A percentile compares a stretch with the other conserved stretches of the same genome.
Evolutionary conservation across 306 rosid genomes (phyloP).

Genomic region (peach (Prunus persica)): Prunus_persica_NCBIv2 NC_034011.1:25730001-25730500

Average conservation of each 20-base stretch:
- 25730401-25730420: slow-evolving; percentile 61
- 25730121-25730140: slow-evolving; percentile 65
- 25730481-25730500: slow-evolving; percentile 30
- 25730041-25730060: slow-evolving; percentile 61
- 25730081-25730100: slow-evolving; percentile 82
- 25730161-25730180: slow-evolving; percentile 94
- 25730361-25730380: slow-evolving; percentile 48
- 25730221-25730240: slow-evolving; percentile 87
- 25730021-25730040: slow-evolving; percentile 32
- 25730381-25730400: slow-evolving; percentile 69
- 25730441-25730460: slow-evolving; percentile 33
- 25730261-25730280: slow-evolving; percentile 67
- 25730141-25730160: slow-evolving; percentile 73
- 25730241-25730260: slow-evolving; percentile 68
- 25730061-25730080: slow-evolving; percentile 84
- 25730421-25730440: slow-evolving; percentile 61
- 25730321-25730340: slow-evolving; percentile 40
- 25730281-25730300: slow-evolving; percentile 58
- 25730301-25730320: slow-evolving; percentile 35
- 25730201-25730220: slow-evolving; percentile 78
- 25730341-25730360: slow-evolving; percentile 35
- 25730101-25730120: slow-evolving; percentile 80
- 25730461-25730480: slow-evolving; percentile 33
- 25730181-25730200: slow-evolving; percentile 80
- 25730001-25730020: slow-evolving; percentile 16